Evolutionary conservation across 345 rosid genomes (phyloP), one percentile per base, ranked within the genome.

Genomic region (Chamaenerion angustifolium): DNA sequence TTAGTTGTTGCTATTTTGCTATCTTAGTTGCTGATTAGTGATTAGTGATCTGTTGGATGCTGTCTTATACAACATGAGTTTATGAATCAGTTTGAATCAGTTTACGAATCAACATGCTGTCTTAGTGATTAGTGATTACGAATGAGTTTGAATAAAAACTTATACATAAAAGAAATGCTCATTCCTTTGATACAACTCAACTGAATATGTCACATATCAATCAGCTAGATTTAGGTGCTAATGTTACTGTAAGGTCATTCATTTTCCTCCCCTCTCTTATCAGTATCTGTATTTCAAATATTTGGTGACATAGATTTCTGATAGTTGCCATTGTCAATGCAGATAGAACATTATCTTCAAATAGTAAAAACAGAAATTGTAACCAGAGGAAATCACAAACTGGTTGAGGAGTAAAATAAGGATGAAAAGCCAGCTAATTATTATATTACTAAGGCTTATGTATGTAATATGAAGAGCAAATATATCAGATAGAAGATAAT

Each of bases 301-400:
- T 47, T 47, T 0, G 10, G 10, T 25, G 21, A 56, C 14, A 16
- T 2, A 21, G 25, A 21, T 21, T 21, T 21, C 25, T 21, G 25
- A 21, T 21, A 21, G 25, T 42, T 53, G 37, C 42, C 17, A 15
- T 65, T 49, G 43, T 23, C 14, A 52, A 58, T 67, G 72, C 95
- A 93, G 99, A 82, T 85, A 50, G 99, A 93, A 68, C 99, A 93
- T 69, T 93, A 93, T 67, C 95, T 93, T 62, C 99, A 88, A 68
- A 41, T 85, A 47, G 96, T 93, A 40, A 93, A 93, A 72, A 82
- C 95, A 0, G 96, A 93, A 81, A 92, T 93, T 54, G 54, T 72
- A 42, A 77, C 73, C 8, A 63, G 73, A 64, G 71, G 68, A 58
- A 51, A 56, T n/a, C 68, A 70, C 21, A 61, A 71, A 59, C 40